Percentiles rank a stretch among this genome's conserved stretches.
Evolutionary conservation across 208 protist genomes (phyloP).

Genomic region (Herpetomonas samuelpessoai): DNA sequence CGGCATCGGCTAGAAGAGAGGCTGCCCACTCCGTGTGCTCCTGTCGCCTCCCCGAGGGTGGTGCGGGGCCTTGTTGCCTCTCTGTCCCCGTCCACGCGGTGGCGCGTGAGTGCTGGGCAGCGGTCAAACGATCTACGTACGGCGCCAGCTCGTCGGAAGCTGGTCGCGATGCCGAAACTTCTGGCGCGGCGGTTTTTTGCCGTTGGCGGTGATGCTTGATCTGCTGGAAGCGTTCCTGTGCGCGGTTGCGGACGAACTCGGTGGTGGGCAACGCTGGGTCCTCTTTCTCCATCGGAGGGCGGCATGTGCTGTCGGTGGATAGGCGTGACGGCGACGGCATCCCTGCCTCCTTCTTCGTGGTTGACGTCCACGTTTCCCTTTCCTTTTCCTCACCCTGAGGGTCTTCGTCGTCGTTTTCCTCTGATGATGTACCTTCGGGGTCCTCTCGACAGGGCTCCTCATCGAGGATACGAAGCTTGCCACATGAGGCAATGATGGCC

Average conservation of each 20-base stretch:
- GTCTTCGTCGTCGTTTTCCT: slow-evolving; percentile 14
- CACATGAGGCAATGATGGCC: slow-evolving; percentile 20
- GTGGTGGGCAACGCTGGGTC: not conserved
- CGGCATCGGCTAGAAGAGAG: no score
- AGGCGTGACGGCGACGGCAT: not conserved
- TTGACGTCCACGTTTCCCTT: no score
- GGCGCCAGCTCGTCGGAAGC: not conserved
- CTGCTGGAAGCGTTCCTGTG: not conserved
- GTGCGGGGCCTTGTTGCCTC: no score
- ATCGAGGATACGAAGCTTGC: slow-evolving; percentile 44
- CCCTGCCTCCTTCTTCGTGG: slow-evolving; percentile 5
- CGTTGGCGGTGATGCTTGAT: not conserved
- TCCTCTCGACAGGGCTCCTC: slow-evolving; percentile 15
- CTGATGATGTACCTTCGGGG: no score
- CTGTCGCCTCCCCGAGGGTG: no score
- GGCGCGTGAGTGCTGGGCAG: not conserved
- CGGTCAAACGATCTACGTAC: not conserved
- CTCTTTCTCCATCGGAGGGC: not conserved
- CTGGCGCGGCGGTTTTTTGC: not conserved
- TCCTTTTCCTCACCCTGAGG: not conserved
- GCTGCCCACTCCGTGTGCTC: no score
- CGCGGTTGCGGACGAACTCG: not conserved
- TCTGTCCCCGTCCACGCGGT: no score
- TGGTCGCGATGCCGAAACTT: not conserved
- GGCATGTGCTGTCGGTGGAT: not conserved